Evolutionary conservation across 176 grass and related monocot genomes (phyloP).

Genomic region (Neostapfia colusana): DNA sequence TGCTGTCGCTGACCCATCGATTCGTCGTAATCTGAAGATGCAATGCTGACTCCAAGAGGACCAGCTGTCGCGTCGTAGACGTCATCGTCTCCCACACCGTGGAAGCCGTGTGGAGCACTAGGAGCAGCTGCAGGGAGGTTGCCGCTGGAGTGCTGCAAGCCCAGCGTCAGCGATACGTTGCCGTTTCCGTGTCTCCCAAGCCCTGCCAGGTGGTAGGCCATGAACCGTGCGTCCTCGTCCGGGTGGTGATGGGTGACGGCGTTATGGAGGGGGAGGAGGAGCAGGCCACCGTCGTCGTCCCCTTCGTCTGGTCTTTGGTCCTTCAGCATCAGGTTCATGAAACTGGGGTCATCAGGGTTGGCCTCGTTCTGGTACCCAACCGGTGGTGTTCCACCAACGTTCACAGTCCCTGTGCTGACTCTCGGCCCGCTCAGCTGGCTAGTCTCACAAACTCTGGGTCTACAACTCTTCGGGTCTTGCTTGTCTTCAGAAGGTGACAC

Average conservation of each 20-base stretch:
- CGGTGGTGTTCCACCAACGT: conserved; percentile 28
- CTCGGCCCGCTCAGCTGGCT: conserved; percentile 61
- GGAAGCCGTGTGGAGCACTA: conserved; percentile 54
- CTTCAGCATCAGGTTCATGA: conserved; percentile 94
- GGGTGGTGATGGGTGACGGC: conserved; percentile 38
- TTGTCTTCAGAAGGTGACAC: conserved; percentile 63
- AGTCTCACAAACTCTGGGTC: conserved; percentile 44
- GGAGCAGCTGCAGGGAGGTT: conserved; percentile 54
- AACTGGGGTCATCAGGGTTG: conserved; percentile 63
- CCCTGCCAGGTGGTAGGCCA: conserved; percentile 70
- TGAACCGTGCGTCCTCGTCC: conserved; percentile 50
- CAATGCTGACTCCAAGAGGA: conserved; percentile 43
- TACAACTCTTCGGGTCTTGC: conserved; percentile 56
- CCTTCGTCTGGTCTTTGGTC: conserved; percentile 48
- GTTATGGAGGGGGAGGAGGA: conserved; percentile 52
- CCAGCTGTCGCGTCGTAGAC: conserved; percentile 60
- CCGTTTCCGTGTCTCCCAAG: conserved; percentile 62
- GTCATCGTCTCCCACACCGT: conserved; percentile 45
- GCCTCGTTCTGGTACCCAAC: conserved; percentile 59
- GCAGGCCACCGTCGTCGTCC: conserved; percentile 42
- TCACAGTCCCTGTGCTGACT: conserved; percentile 38
- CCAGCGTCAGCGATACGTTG: conserved; percentile 76
- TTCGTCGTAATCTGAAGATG: conserved; percentile 52
- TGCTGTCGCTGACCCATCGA: conserved; percentile 61
- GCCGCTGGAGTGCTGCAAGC: conserved; percentile 67